A percentile compares a stretch with the other conserved stretches of the same genome.
Conservation (phyloP, 2,329 filamentous ascomycete genomes). For the Xylariaceae sp. region DNA sequence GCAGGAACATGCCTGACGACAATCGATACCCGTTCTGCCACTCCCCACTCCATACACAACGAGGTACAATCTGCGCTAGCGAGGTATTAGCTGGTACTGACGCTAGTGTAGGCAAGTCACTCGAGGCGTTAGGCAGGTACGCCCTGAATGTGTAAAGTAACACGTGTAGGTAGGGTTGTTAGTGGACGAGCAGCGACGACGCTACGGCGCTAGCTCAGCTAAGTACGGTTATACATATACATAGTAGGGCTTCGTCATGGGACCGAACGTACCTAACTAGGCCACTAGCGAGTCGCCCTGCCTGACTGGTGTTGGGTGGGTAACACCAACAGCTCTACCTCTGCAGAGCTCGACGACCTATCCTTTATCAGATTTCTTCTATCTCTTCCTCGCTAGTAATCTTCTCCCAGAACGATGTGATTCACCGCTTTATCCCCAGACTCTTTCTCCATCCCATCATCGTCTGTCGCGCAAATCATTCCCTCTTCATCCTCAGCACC, state of each 20-base stretch:
- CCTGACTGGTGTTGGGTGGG: not conserved
- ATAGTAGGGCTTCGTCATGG: not conserved
- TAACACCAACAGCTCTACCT: not conserved
- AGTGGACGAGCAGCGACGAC: not conserved
- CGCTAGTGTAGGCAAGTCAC: too few relatives aligned
- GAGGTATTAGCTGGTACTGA: too few relatives aligned
- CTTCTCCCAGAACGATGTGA: not conserved
- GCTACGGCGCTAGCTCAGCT: not conserved
- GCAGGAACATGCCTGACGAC: too few relatives aligned
- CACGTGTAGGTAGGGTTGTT: not conserved
- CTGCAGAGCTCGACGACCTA: not conserved
- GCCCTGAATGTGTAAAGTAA: not conserved
- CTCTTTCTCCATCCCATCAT: not conserved
- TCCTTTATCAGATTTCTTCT: not conserved
- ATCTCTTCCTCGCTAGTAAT: not conserved
- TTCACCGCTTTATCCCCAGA: too few relatives aligned
- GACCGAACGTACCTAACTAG: not conserved
- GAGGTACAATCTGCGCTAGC: not conserved
- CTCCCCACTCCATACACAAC: not conserved
- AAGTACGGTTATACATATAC: not conserved
- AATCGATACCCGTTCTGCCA: too few relatives aligned
- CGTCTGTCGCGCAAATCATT: not conserved
- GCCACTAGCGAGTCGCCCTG: not conserved
- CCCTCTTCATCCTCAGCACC: not conserved
- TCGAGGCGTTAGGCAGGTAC: not conserved